Evolutionary conservation across 176 grass and related monocot genomes (phyloP).

Genomic region (maize (Zea mays)): Zm-B73-REFERENCE-NAM-5.0 NC_050096.1:211812001-211812500

Average conservation of each 20-base stretch:
- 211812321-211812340: too few species aligned
- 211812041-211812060: neutral
- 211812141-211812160: neutral
- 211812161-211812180: neutral
- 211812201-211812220: neutral
- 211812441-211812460: too few species aligned
- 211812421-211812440: too few species aligned
- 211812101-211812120: neutral
- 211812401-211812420: neutral
- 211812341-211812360: too few species aligned
- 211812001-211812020: too few species aligned
- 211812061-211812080: slow-evolving; percentile 7
- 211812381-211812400: neutral
- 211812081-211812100: neutral
- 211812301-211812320: too few species aligned
- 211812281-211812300: too few species aligned
- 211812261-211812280: neutral
- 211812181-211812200: neutral
- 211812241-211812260: neutral
- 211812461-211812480: too few species aligned
- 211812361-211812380: too few species aligned
- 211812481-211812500: too few species aligned
- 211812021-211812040: neutral
- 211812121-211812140: neutral
- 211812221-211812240: neutral